phyloP scores from a whole-genome alignment of 192 early-diverging fungal species.

The Paraglomus brasilianum region DNA sequence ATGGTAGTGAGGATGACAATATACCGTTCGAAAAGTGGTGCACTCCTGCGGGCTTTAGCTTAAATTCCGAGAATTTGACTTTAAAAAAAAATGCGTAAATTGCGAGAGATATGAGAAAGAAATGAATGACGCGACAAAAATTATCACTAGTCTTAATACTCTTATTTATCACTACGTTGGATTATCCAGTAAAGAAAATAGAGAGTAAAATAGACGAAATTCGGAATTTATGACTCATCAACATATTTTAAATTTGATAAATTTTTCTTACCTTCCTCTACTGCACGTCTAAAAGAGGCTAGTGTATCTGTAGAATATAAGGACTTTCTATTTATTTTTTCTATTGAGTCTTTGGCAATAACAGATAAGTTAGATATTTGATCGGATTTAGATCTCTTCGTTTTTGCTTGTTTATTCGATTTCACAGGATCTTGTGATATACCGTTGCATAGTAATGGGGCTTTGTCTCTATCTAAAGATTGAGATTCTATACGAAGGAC shows the following conservation, averaged over 20 bases:
- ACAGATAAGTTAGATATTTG: slow-evolving; percentile 10
- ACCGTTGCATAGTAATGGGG: no score
- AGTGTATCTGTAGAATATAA: slow-evolving; percentile 16
- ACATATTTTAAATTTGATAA: slow-evolving; percentile 20
- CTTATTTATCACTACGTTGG: slow-evolving; percentile 11
- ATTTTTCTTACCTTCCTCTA: slow-evolving; percentile 9
- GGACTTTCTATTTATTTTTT: slow-evolving; percentile 27
- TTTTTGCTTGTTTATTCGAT: slow-evolving; percentile 11
- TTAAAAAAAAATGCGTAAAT: slow-evolving; percentile 10
- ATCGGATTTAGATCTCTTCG: slow-evolving; percentile 8
- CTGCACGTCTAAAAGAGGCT: slow-evolving; percentile 14
- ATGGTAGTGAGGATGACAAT: neutral
- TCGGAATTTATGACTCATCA: slow-evolving; percentile 19
- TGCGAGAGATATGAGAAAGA: slow-evolving; percentile 16
- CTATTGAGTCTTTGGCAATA: slow-evolving; percentile 11
- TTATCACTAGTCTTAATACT: slow-evolving; percentile 17
- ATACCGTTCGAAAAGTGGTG: neutral
- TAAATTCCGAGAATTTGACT: slow-evolving; percentile 9
- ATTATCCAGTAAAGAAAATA: no score
- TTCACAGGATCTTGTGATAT: slow-evolving; percentile 6
- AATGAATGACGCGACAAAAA: slow-evolving; percentile 19
- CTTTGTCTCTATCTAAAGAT: slow-evolving; percentile 7
- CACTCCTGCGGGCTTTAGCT: slow-evolving; percentile 4
- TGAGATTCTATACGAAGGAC: slow-evolving; percentile 23
- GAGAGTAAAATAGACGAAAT: slow-evolving; percentile 15